Conservation (phyloP, 257 asterid genomes). For the Forsythia suspensa region DNA sequence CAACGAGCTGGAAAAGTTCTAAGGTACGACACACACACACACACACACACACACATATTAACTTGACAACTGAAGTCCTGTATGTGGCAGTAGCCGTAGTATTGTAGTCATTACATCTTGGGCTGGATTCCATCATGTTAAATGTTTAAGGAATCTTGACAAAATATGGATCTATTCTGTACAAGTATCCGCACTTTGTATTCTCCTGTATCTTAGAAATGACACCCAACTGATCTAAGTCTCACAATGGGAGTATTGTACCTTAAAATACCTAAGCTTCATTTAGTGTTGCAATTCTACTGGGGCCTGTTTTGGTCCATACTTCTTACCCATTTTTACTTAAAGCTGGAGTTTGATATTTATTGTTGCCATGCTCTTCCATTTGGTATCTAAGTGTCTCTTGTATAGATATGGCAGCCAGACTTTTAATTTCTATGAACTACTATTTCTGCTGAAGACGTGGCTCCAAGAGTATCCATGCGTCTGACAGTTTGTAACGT, state of each 20-base stretch:
- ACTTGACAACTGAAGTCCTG: not conserved
- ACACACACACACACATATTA: not conserved
- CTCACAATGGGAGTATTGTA: slow-evolving; percentile 1
- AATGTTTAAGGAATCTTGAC: not conserved
- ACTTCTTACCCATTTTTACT: not conserved
- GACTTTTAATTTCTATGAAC: not conserved
- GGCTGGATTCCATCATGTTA: slow-evolving; percentile 1
- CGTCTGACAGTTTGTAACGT: slow-evolving; percentile 9
- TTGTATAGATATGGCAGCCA: slow-evolving; percentile 6
- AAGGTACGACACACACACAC: slow-evolving; percentile 35
- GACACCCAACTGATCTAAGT: slow-evolving; percentile 8
- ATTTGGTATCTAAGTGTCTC: not conserved
- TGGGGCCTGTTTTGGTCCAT: not conserved
- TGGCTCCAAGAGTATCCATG: slow-evolving; percentile 9
- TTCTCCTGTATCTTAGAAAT: not conserved
- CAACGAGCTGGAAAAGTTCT: slow-evolving; percentile 80
- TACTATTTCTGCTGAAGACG: not conserved
- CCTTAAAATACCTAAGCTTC: not conserved
- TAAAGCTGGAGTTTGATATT: not conserved
- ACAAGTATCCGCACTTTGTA: not conserved
- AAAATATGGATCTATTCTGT: not conserved
- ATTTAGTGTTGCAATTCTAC: not conserved
- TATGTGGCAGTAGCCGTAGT: not conserved
- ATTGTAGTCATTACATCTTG: not conserved
- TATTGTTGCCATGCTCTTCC: not conserved